Evolutionary conservation across 352 stramenopile species (phyloP), one percentile per base, ranked within the genome.

Genomic region (Globisporangium spiculum): DNA sequence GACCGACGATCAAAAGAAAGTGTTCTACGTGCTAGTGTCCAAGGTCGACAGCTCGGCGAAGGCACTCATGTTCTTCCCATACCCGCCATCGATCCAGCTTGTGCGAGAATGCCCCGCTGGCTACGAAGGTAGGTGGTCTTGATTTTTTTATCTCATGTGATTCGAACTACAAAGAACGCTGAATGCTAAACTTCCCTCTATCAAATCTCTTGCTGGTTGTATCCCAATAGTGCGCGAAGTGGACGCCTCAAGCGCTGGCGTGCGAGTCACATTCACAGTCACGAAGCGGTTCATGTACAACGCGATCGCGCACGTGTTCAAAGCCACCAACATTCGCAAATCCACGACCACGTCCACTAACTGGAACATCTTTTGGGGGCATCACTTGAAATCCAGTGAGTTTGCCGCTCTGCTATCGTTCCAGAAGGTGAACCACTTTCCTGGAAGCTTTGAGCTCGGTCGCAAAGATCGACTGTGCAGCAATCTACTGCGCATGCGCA

Each of bases 261-360:
- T 84, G 30, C 74, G 76, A 6, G 69, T 91, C 18, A 74, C 71
- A 1, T 91, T 89, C n/a, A 69, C 78, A 7, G 81, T 76, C n/a
- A 88, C 81, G 7, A 89, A 88, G 63, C 77, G 86, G 1, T 93
- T 87, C 71, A 85, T 92, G 76, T 93, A 91, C 68, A 92, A 92
- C 46, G 86, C 83, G 4, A 87, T 93, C 61, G 70, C 76, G 7
- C 78, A 91, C 24, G 73, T 77, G 1, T 82, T 93, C 24, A 85
- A 84, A 71, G 74, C 66, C 7, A 64, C 68, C 22, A 54, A 63
- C 60, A 63, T 75, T 24, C 67, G 44, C 65, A 70, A 41, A 68
- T 20, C 34, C 24, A 70, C 9, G 58, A 57, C 63, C 61, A 75
- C 41, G 10, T 26, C 60, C 2, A 64, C 70, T 0, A 78, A 74